Evolutionary conservation across 2,329 filamentous ascomycete species (phyloP).

Genomic region (Orbilia ellipsospora): DNA sequence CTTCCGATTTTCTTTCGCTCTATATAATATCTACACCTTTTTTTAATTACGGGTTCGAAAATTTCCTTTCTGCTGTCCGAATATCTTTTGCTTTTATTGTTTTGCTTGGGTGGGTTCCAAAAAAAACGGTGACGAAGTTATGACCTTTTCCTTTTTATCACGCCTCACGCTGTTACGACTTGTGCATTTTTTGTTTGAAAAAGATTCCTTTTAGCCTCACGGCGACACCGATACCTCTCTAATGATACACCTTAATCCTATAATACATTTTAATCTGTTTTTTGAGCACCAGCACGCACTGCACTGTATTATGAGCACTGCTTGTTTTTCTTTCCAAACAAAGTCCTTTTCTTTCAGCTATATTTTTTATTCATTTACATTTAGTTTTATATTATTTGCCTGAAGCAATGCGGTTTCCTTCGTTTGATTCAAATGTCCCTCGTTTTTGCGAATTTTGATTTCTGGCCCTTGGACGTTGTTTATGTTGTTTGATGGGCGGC

Average conservation of each 20-base stretch:
- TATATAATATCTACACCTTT: constrained; percentile 60
- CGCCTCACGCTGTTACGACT: constrained; percentile 54
- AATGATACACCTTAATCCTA: constrained; percentile 56
- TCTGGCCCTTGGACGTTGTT: constrained; percentile 44
- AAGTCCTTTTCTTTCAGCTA: neutral
- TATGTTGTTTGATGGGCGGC: constrained; percentile 50
- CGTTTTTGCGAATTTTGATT: constrained; percentile 16
- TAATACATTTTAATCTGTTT: constrained; percentile 48
- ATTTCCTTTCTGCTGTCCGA: constrained; percentile 56
- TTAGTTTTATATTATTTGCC: too few species aligned
- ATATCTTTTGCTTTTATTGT: constrained; percentile 58
- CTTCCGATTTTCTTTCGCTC: constrained; percentile 59
- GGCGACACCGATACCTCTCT: constrained; percentile 56
- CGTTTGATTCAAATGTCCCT: constrained; percentile 25
- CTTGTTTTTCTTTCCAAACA: constrained; percentile 36
- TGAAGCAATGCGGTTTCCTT: constrained; percentile 11
- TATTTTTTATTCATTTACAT: too few species aligned
- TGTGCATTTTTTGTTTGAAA: constrained; percentile 55
- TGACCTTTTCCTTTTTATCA: constrained; percentile 55
- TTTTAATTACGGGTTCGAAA: constrained; percentile 55
- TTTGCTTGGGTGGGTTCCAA: constrained; percentile 55
- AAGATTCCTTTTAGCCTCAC: constrained; percentile 56
- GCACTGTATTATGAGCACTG: constrained; percentile 49
- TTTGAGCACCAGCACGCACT: constrained; percentile 13
- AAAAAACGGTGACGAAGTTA: constrained; percentile 55